Conservation (phyloP, 495 filamentous ascomycete species). For the Penicillium tannophilum region DNA sequence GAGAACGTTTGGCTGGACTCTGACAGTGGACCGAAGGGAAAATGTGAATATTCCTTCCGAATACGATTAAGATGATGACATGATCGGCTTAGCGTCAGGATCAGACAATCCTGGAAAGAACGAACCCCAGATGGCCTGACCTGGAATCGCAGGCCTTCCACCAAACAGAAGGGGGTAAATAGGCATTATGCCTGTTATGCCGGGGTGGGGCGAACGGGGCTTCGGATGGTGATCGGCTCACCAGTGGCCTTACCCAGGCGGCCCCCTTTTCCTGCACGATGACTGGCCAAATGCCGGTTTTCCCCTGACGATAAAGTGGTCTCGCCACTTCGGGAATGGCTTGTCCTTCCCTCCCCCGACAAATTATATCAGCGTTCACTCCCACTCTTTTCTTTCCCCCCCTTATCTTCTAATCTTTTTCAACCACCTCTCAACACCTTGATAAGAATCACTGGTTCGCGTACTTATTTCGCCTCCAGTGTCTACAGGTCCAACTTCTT, state of each 20-base stretch:
- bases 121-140: constrained; percentile 9
- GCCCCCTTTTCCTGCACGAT: constrained; percentile 4
- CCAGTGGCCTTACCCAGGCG: constrained; percentile 37
- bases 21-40: not conserved
- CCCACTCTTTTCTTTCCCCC: not conserved
- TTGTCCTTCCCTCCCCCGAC: constrained; percentile 7
- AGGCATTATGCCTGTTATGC: constrained; percentile 18
- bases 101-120: constrained; percentile 2
- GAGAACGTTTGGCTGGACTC: too few species aligned
- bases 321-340: constrained; percentile 48
- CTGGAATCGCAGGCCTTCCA: constrained; percentile 2
- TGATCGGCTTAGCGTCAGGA: not conserved
- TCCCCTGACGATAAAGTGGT: constrained; percentile 27
- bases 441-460: not conserved
- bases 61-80: too few species aligned
- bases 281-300: constrained; percentile 1
- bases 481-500: not conserved
- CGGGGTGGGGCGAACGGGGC: constrained; percentile 13
- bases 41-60: too few species aligned
- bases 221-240: constrained; percentile 39
- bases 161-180: constrained; percentile 24
- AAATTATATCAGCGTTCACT: constrained; percentile 5
- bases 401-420: constrained; percentile 1
- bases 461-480: not conserved
- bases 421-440: not conserved